phyloP scores from a whole-genome alignment of 768 basidiomycete genomes.

The Cubamyces lactineus region DNA sequence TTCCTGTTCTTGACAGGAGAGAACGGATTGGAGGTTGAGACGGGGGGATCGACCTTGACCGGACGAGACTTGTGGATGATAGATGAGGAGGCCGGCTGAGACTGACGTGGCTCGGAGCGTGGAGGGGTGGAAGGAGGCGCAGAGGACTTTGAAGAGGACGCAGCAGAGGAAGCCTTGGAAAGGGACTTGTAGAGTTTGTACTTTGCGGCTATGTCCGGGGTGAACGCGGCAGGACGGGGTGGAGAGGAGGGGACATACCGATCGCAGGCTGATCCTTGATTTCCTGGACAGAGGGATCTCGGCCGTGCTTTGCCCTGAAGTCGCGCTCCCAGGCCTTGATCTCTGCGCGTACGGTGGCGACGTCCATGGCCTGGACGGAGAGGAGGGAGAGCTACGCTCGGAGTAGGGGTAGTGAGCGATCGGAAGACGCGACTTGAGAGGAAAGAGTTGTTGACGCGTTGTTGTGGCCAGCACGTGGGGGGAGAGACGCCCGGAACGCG shows the following conservation, averaged over 20 bases:
- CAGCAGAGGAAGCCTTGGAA: conserved; percentile 46
- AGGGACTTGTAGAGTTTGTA: conserved; percentile 84
- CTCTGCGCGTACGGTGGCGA: conserved; percentile 60
- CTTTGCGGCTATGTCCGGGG: conserved; percentile 59
- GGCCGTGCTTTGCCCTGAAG: conserved; percentile 58
- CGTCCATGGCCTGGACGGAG: conserved; percentile 38
- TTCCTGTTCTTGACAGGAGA: conserved; percentile 73
- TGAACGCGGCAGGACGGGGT: conserved; percentile 21
- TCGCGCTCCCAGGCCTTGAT: conserved; percentile 80
- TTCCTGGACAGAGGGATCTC: conserved; percentile 69
- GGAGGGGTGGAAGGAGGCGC: conserved; percentile 41
- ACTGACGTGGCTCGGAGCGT: conserved; percentile 32
- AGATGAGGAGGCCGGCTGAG: conserved; percentile 37
- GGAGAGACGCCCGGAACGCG: neutral
- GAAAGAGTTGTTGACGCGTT: conserved; percentile 24
- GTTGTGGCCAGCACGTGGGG: conserved; percentile 9
- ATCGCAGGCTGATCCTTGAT: conserved; percentile 64
- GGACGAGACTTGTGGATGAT: conserved; percentile 55
- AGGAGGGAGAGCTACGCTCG: conserved; percentile 13
- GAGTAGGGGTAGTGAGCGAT: neutral
- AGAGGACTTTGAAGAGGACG: conserved; percentile 33
- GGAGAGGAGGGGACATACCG: conserved; percentile 48
- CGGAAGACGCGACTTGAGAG: conserved; percentile 12
- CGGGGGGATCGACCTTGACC: conserved; percentile 53
- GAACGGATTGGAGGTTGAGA: conserved; percentile 73